These are phyloP conservation scores for Rhipidocladum racemiflorum DNA, from an alignment of 176 grass and related monocot genomes.

Conservation along the genomic window DNA sequence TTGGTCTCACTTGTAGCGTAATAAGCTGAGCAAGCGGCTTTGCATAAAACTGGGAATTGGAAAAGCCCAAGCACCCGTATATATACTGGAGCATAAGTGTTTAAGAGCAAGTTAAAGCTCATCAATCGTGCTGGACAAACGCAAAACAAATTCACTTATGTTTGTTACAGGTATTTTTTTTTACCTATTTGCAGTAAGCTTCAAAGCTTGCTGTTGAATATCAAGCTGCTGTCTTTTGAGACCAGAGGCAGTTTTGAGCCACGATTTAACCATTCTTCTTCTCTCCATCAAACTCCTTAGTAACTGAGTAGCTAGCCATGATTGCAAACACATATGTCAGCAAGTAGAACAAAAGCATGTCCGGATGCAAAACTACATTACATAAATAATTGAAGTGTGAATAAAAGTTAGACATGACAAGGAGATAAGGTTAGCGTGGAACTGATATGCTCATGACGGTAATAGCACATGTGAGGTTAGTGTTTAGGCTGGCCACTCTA, in stretches of 20 bases:
- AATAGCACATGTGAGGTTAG: not conserved
- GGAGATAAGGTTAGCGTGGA: not conserved
- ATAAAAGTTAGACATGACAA: not conserved
- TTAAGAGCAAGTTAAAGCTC: constrained; percentile 39
- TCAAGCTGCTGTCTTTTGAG: constrained; percentile 88
- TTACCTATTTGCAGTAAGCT: constrained; percentile 96
- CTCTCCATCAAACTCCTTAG: constrained; percentile 82
- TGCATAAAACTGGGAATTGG: constrained; percentile 92
- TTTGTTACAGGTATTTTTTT: constrained; percentile 20
- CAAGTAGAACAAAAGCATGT: constrained; percentile 19
- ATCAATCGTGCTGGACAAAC: constrained; percentile 18
- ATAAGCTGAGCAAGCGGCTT: constrained; percentile 95
- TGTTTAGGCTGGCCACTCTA: not conserved
- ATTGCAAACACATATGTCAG: constrained; percentile 13
- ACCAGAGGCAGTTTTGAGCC: constrained; percentile 84
- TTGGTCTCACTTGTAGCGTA: constrained; percentile 80
- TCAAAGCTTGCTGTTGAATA: constrained; percentile 97
- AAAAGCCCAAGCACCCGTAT: constrained; percentile 97
- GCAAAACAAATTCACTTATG: not conserved
- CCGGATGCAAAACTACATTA: not conserved
- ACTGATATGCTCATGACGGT: not conserved
- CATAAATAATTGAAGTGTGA: constrained; percentile 2
- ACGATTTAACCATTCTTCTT: constrained; percentile 93
- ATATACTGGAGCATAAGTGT: constrained; percentile 64
- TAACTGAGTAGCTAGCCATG: constrained; percentile 47